These are phyloP conservation scores for Benincasa hispida DNA, from an alignment of 306 rosid species.

Conservation along the genomic window DNA sequence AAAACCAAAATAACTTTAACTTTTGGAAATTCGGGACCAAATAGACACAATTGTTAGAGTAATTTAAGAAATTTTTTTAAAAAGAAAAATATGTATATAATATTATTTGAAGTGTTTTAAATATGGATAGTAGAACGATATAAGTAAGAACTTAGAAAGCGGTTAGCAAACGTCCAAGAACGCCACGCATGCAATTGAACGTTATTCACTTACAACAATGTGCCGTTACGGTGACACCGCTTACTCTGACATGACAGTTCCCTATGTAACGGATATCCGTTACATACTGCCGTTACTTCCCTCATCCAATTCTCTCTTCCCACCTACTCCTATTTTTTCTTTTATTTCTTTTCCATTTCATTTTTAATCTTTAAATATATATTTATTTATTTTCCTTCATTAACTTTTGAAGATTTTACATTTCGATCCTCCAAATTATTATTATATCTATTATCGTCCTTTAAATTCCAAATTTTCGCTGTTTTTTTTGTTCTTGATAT, in stretches of 20 bases:
- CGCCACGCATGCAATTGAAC: neutral
- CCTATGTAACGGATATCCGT: neutral
- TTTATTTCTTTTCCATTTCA: neutral
- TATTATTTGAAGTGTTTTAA: neutral
- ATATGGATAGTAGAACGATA: neutral
- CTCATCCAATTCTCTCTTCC: neutral
- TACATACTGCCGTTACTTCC: neutral
- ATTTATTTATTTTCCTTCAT: too few species aligned
- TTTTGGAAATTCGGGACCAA: too few species aligned
- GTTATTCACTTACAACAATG: neutral
- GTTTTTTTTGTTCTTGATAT: neutral
- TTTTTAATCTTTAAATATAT: neutral
- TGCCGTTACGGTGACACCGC: neutral
- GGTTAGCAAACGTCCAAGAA: neutral
- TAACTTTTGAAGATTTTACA: too few species aligned
- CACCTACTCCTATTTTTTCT: neutral
- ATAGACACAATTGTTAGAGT: too few species aligned
- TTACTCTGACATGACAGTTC: neutral
- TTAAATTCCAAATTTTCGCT: too few species aligned
- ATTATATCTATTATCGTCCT: neutral
- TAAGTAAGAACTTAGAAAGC: neutral
- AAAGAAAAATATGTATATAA: too few species aligned
- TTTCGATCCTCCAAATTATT: neutral
- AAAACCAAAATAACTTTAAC: too few species aligned
- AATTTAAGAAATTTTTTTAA: too few species aligned